Evolutionary conservation across 768 basidiomycete genomes (phyloP).

Genomic region (Tephrocybe sp.): DNA sequence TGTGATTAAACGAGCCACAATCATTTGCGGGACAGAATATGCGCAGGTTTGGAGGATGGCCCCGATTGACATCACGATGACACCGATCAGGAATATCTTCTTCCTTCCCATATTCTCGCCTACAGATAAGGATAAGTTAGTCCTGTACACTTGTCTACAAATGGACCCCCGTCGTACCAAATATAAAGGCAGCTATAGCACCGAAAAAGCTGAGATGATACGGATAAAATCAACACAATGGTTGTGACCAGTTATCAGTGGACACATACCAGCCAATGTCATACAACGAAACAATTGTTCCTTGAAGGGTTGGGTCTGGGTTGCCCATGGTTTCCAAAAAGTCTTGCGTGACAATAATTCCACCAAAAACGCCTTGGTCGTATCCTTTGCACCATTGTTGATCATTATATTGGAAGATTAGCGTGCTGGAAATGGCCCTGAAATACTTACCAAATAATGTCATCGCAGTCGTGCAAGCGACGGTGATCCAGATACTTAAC

Average conservation of each 20-base stretch:
- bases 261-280: slow-evolving; percentile 50
- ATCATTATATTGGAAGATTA: no score
- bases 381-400: no score
- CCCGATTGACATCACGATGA: slow-evolving; percentile 52
- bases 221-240: neutral
- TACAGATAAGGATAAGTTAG: slow-evolving; percentile 7
- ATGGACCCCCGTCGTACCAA: slow-evolving; percentile 25
- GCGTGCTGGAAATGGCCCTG: neutral
- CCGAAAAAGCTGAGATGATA: slow-evolving; percentile 38
- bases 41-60: slow-evolving; percentile 49
- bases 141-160: no score
- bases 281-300: slow-evolving; percentile 51
- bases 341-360: slow-evolving; percentile 47
- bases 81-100: slow-evolving; percentile 48
- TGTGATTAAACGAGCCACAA: slow-evolving; percentile 47
- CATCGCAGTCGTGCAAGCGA: slow-evolving; percentile 54
- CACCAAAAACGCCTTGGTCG: slow-evolving; percentile 57
- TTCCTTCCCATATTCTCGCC: slow-evolving; percentile 46
- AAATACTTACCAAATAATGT: slow-evolving; percentile 41
- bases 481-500: slow-evolving; percentile 47
- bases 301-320: slow-evolving; percentile 43
- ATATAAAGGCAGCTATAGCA: slow-evolving; percentile 41
- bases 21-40: slow-evolving; percentile 46
- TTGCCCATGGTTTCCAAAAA: slow-evolving; percentile 49
- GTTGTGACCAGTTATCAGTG: neutral